phyloP scores from a whole-genome alignment of 371 early-diverging fungal genomes.

The Zychaea mexicana region DNA sequence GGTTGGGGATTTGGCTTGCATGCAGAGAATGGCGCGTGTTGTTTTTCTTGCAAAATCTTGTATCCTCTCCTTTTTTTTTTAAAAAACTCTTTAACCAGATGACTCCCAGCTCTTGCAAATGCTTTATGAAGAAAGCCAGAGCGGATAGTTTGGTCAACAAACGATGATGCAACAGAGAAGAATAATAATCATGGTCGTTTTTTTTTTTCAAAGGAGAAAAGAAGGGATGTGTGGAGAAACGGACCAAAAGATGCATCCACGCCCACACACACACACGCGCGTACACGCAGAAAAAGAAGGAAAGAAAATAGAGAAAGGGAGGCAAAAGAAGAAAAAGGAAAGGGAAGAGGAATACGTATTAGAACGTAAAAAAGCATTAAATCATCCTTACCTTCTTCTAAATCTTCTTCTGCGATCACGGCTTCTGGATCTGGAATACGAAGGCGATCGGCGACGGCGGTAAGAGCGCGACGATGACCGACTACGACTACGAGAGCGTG shows the following conservation, averaged over 20 bases:
- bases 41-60: neutral
- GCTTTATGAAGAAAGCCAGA: conserved; percentile 8
- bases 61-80: neutral
- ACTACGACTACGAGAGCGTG: conserved; percentile 31
- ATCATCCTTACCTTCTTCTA: conserved; percentile 23
- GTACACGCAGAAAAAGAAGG: too few relatives aligned
- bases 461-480: conserved; percentile 38
- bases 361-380: neutral
- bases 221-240: too few relatives aligned
- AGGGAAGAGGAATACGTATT: neutral
- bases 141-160: neutral
- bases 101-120: neutral
- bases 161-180: too few relatives aligned
- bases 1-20: too few relatives aligned
- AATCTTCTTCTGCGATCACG: conserved; percentile 17
- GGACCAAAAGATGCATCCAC: too few relatives aligned
- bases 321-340: neutral
- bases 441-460: conserved; percentile 35
- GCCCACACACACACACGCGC: too few relatives aligned
- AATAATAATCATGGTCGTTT: too few relatives aligned
- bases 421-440: conserved; percentile 35
- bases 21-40: too few relatives aligned
- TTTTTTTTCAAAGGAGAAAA: too few relatives aligned
- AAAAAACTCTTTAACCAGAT: too few relatives aligned
- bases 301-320: neutral